phyloP scores from a whole-genome alignment of 805 yeast genomes.

The Metschnikowia matae region DNA sequence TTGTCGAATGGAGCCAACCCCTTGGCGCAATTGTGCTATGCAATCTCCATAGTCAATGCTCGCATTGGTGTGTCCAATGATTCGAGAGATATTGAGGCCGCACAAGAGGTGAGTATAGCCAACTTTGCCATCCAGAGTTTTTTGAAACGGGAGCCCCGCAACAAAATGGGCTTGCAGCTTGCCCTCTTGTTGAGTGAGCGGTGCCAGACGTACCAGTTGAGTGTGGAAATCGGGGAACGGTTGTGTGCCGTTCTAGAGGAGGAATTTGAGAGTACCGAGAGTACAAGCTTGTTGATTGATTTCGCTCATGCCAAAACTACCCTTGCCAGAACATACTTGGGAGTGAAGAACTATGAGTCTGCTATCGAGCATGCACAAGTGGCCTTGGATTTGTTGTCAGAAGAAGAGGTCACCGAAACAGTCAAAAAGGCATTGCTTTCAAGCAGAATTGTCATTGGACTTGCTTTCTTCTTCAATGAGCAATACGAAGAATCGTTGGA shows the following conservation, averaged over 20 bases:
- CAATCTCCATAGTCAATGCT: constrained; percentile 50
- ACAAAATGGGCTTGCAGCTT: constrained; percentile 52
- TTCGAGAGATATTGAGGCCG: constrained; percentile 52
- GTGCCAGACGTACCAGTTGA: constrained; percentile 56
- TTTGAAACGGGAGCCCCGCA: constrained; percentile 57
- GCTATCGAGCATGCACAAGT: constrained; percentile 62
- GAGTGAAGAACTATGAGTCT: constrained; percentile 46
- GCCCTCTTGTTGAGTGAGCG: constrained; percentile 63
- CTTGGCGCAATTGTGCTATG: constrained; percentile 68
- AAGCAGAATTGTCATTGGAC: constrained; percentile 65
- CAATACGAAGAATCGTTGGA: constrained; percentile 64
- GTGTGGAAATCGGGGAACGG: constrained; percentile 43
- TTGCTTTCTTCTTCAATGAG: constrained; percentile 59
- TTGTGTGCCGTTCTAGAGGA: constrained; percentile 50
- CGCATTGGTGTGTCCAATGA: constrained; percentile 41
- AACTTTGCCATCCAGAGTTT: constrained; percentile 62
- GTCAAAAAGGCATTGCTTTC: constrained; percentile 44
- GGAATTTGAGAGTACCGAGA: constrained; percentile 54
- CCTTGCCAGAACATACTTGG: constrained; percentile 67
- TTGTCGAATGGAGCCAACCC: constrained; percentile 72
- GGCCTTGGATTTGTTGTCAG: constrained; percentile 48
- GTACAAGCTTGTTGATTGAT: constrained; percentile 40
- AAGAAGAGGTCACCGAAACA: constrained; percentile 24
- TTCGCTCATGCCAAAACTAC: constrained; percentile 65
- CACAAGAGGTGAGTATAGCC: constrained; percentile 66